These are phyloP conservation scores for Sporobolomyces phaffii DNA, from an alignment of 768 basidiomycete species.

Conservation along the genomic window DNA sequence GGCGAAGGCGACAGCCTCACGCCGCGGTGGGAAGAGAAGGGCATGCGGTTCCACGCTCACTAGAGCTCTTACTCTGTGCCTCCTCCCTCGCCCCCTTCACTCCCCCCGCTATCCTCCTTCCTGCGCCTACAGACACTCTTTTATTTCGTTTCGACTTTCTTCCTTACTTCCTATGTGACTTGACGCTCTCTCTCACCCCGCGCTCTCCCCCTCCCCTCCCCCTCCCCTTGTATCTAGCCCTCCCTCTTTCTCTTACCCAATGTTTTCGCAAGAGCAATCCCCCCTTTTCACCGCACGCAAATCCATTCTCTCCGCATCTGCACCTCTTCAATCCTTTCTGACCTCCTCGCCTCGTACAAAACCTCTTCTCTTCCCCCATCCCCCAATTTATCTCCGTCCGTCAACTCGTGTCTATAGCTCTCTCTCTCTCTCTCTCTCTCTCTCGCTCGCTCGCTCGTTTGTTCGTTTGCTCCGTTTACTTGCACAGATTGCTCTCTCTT, in stretches of 20 bases:
- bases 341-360: too few relatives aligned
- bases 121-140: background rate
- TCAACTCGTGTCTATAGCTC: too few relatives aligned
- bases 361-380: background rate
- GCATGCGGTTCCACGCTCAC: conserved; percentile 24
- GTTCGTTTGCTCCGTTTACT: too few relatives aligned
- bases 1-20: conserved; percentile 2
- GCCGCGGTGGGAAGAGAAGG: conserved; percentile 12
- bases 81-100: background rate
- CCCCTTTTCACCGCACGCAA: background rate
- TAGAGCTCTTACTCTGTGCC: background rate
- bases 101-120: background rate
- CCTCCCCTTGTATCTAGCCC: background rate
- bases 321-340: too few relatives aligned
- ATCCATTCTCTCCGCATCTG: too few relatives aligned
- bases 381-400: too few relatives aligned
- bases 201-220: background rate
- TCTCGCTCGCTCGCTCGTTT: background rate
- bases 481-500: too few relatives aligned
- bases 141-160: background rate
- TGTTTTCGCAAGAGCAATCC: background rate
- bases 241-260: background rate
- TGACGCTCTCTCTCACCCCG: background rate
- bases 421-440: background rate
- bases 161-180: background rate